Conservation (phyloP, 2,329 filamentous ascomycete species). For the Emmonsiellopsis sp. region DNA sequence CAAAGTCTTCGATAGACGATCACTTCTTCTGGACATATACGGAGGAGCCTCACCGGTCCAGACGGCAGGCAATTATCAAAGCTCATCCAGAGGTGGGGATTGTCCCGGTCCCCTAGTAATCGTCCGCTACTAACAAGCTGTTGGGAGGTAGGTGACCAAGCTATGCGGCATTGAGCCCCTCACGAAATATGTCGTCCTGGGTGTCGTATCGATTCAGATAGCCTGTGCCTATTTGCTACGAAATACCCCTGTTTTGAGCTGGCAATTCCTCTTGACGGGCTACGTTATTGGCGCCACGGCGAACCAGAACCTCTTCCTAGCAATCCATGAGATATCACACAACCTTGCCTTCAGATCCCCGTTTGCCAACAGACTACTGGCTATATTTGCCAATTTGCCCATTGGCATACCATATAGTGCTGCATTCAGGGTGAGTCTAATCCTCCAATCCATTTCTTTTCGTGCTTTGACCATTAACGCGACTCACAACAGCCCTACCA, state of each 20-base stretch:
- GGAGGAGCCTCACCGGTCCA: slow-evolving; percentile 88
- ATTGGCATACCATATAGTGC: slow-evolving; percentile 95
- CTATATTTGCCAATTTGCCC: slow-evolving; percentile 88
- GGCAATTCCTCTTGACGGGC: slow-evolving; percentile 74
- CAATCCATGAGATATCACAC: slow-evolving; percentile 98
- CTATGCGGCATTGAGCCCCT: slow-evolving; percentile 92
- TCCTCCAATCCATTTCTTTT: background rate
- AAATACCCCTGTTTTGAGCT: slow-evolving; percentile 69
- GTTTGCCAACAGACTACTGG: slow-evolving; percentile 71
- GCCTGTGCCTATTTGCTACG: slow-evolving; percentile 67
- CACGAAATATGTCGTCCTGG: slow-evolving; percentile 84
- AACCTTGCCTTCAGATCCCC: slow-evolving; percentile 86
- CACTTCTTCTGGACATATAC: slow-evolving; percentile 99
- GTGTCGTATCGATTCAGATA: slow-evolving; percentile 76
- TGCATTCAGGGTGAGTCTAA: slow-evolving; percentile 67
- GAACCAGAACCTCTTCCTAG: slow-evolving; percentile 97
- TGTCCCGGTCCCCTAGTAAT: background rate
- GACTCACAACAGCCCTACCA: slow-evolving; percentile 67
- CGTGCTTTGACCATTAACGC: background rate
- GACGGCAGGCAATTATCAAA: slow-evolving; percentile 91
- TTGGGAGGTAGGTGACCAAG: slow-evolving; percentile 65
- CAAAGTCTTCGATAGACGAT: slow-evolving; percentile 33
- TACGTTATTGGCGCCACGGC: slow-evolving; percentile 90
- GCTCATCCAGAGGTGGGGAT: slow-evolving; percentile 77
- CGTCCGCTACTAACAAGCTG: background rate